Evolutionary conservation across 2,329 filamentous ascomycete species (phyloP).

Genomic region (Colletotrichum acutatum): DNA sequence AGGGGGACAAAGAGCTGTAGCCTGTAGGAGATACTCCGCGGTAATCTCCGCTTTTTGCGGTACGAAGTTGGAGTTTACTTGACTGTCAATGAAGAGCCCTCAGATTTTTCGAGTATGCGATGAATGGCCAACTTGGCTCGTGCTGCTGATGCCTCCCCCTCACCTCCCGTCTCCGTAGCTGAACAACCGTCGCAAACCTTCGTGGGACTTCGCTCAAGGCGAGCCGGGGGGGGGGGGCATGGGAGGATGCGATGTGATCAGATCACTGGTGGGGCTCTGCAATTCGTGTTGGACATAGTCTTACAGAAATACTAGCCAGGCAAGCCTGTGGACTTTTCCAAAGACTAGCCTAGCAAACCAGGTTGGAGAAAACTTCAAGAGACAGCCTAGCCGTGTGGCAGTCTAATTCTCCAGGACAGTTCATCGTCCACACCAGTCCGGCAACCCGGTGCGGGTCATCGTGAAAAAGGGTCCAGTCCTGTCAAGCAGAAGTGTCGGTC

Average conservation of each 20-base stretch:
- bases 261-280: constrained; percentile 25
- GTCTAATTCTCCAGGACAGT: background rate
- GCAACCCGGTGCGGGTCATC: background rate
- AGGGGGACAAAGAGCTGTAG: constrained; percentile 12
- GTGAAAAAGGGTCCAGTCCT: background rate
- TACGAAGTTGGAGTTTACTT: background rate
- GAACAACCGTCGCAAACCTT: background rate
- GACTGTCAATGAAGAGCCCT: background rate
- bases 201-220: background rate
- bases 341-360: background rate
- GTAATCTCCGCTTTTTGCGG: constrained; percentile 15
- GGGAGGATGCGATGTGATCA: constrained; percentile 19
- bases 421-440: constrained; percentile 2
- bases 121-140: background rate
- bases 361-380: background rate
- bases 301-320: constrained; percentile 1
- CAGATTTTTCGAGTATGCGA: background rate
- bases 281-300: constrained; percentile 12
- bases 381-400: no score
- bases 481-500: background rate
- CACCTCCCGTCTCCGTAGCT: background rate
- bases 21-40: constrained; percentile 7
- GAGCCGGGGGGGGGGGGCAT: background rate
- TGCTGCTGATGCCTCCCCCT: background rate
- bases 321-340: background rate